Evolutionary conservation across 2,329 filamentous ascomycete species (phyloP).

Genomic region (Aureobasidium leucospermi): DNA sequence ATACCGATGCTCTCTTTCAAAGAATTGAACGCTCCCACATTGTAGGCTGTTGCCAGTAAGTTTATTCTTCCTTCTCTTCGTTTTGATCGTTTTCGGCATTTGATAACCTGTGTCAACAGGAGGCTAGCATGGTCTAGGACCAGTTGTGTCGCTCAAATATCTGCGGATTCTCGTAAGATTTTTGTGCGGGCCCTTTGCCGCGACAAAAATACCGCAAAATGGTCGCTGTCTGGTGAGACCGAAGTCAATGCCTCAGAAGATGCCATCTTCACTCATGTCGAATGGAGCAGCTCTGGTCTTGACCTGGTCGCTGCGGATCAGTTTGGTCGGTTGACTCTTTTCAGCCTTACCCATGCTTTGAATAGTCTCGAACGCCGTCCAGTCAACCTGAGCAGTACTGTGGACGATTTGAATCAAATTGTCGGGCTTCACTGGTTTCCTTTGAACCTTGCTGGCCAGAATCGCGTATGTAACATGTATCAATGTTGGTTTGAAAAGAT

Average conservation of each 20-base stretch:
- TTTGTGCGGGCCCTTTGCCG: conserved; percentile 67
- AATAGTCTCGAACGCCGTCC: conserved; percentile 62
- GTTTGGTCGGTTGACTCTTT: conserved; percentile 67
- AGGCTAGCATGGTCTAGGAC: conserved; percentile 80
- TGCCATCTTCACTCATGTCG: conserved; percentile 67
- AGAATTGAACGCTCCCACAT: conserved; percentile 69
- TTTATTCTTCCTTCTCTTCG: conserved; percentile 18
- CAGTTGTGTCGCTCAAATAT: conserved; percentile 77
- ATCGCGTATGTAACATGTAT: conserved; percentile 20
- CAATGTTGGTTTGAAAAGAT: not conserved
- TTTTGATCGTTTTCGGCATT: not conserved
- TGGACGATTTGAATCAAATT: conserved; percentile 68
- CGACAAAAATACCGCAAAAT: conserved; percentile 60
- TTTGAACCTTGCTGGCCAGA: conserved; percentile 28
- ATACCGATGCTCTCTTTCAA: conserved; percentile 60
- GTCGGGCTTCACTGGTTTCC: conserved; percentile 82
- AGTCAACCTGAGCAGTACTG: conserved; percentile 57
- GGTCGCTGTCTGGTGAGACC: conserved; percentile 71
- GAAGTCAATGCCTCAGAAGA: conserved; percentile 55
- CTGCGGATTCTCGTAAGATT: conserved; percentile 61
- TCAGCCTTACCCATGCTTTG: conserved; percentile 62
- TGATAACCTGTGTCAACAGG: conserved; percentile 37
- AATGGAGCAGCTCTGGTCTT: conserved; percentile 68
- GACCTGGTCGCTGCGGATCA: conserved; percentile 81
- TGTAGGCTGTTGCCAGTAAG: conserved; percentile 76